Base-by-base conservation (phyloP, 2,329 filamentous ascomycete species). In the Fusarium succisae region DNA sequence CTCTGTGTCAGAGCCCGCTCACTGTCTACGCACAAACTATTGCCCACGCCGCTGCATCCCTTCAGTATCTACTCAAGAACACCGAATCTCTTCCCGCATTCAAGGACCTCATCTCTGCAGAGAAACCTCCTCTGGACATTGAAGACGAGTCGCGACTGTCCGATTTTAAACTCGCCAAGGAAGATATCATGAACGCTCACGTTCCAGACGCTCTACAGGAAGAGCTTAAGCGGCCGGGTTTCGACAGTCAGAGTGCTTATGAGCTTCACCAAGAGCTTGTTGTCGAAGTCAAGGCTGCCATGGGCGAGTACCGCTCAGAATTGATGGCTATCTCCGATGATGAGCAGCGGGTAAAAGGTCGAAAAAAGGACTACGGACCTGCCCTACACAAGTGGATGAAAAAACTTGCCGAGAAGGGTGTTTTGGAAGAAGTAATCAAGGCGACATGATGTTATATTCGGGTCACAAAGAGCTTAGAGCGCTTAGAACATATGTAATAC, bases 381-480 rank as follows among this genome's bases (percentile, higher is more conserved):
- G 89, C 91, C 2, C 86, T 96, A 28, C 90, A 93, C 75, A 85
- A 82, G 43, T 96, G 93, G 91, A 82, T 95, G 50, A 87, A 88
- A 72, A 89, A 88, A 70, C 86, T 97, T 65, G 92, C 92, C 2
- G 89, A 91, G 67, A 91, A 92, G 76, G 90, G 89, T 3, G 82
- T 89, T 5, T 80, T 96, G 63, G 83, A 85, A 73, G 82, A 86
- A 41, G 54, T 83, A 9, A 80, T 84, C 17, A 78, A 77, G 20
- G 67, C 72, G 32, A 75, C 76, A 12, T 74, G 59, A 43, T 76
- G 62, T 32, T 20, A 10, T 38, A 28, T 47, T 38, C 13, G 26
- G 13, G 41, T 60, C 47, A 44, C 17, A n/a, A 48, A 32, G 26
- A 50, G 30, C 22, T 47, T 63, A 53, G 44, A 53, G 32, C 41